Evolutionary conservation across 202 grass and related monocot genomes (phyloP).

Genomic region (Thinopyrum obtusiflorum): DNA sequence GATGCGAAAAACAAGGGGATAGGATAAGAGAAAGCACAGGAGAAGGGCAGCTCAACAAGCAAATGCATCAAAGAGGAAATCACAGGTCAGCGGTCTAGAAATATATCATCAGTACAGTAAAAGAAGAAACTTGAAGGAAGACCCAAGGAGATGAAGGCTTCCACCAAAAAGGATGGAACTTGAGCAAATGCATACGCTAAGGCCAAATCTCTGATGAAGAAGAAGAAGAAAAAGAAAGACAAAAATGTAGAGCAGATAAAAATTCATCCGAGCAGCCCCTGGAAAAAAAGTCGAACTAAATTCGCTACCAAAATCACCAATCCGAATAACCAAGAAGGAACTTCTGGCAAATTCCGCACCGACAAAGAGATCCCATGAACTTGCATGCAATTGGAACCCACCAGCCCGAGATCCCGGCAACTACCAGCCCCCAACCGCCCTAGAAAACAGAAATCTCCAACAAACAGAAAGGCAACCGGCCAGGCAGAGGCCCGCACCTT

Average conservation of each 20-base stretch:
- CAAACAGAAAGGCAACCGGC: background rate
- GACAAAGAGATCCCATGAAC: conserved; percentile 18
- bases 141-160: background rate
- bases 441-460: conserved; percentile 3
- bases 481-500: conserved; percentile 44
- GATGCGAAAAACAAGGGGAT: conserved; percentile 24
- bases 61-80: conserved; percentile 22
- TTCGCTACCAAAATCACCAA: background rate
- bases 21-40: conserved; percentile 4
- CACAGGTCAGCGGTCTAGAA: background rate
- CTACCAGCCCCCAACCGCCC: background rate
- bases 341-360: background rate
- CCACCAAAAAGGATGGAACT: conserved; percentile 4
- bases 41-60: background rate
- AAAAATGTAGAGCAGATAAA: background rate
- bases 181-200: conserved; percentile 7
- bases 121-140: conserved; percentile 17
- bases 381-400: conserved; percentile 11
- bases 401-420: conserved; percentile 31
- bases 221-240: too few relatives aligned
- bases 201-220: background rate
- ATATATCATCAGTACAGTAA: background rate
- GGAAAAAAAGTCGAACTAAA: background rate
- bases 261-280: background rate
- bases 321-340: background rate